A percentile compares a stretch with the other conserved stretches of the same genome.
Evolutionary conservation across 164 flowering plant genomes (phyloP).

Genomic region (Stephania yunnanensis): DNA sequence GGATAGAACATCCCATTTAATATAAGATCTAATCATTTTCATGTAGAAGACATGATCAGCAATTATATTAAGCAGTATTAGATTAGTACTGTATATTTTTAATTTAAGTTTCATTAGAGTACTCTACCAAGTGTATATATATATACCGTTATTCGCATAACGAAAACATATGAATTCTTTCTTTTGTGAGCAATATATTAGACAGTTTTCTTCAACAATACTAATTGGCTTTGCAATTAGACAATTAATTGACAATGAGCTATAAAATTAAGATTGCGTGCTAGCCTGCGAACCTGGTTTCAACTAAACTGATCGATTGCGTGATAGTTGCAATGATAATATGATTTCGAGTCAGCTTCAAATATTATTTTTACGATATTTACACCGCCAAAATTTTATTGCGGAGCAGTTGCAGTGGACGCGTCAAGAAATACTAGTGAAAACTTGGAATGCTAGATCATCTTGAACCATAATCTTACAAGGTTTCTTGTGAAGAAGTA

Average conservation of each 20-base stretch:
- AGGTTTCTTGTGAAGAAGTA: background rate
- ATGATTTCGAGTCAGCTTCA: background rate
- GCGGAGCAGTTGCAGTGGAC: background rate
- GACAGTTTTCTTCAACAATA: background rate
- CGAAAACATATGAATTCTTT: background rate
- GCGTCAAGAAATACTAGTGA: background rate
- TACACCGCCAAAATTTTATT: background rate
- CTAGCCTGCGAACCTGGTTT: background rate
- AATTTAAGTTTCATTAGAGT: background rate
- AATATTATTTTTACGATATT: background rate
- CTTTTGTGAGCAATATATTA: background rate
- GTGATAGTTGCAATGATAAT: background rate
- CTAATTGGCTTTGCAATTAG: background rate
- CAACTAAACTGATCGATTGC: background rate
- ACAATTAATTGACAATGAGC: background rate
- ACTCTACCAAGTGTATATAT: background rate
- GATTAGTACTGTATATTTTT: background rate
- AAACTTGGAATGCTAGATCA: background rate
- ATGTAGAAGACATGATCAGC: background rate
- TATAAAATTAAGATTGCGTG: constrained; percentile 2
- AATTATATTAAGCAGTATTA: background rate
- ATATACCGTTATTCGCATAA: background rate
- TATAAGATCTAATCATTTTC: background rate
- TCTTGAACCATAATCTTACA: background rate
- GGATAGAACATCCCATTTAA: background rate